Conservation (phyloP, 768 basidiomycete species). For the Lentinula edodes region DNA sequence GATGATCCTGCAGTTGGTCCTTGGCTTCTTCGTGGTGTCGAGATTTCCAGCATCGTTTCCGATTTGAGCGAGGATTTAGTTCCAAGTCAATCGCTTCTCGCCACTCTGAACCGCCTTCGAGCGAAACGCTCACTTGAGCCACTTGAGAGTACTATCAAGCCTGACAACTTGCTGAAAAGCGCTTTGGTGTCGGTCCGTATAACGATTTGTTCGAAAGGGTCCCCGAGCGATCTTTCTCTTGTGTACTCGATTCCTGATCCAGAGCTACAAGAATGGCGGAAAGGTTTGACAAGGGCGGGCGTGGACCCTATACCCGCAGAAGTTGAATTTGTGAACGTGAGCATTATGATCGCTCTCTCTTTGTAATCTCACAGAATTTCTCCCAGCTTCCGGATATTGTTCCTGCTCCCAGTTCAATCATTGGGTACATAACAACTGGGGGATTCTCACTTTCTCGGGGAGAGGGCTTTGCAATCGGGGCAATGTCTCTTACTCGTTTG, state of each 20-base stretch:
- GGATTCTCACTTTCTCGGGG: conserved; percentile 78
- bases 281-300: conserved; percentile 20
- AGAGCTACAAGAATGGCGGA: conserved; percentile 45
- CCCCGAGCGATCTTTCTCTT: conserved; percentile 67
- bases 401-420: conserved; percentile 39
- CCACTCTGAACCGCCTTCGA: conserved; percentile 56
- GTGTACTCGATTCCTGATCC: conserved; percentile 61
- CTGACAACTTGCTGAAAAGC: conserved; percentile 44
- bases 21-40: conserved; percentile 70
- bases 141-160: conserved; percentile 25
- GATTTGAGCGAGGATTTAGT: conserved; percentile 31
- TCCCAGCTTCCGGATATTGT: conserved; percentile 39
- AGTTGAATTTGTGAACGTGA: conserved; percentile 12
- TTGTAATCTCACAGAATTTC: background rate
- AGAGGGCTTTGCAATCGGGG: conserved; percentile 71
- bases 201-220: conserved; percentile 58
- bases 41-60: conserved; percentile 39
- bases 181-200: conserved; percentile 69
- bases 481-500: conserved; percentile 52
- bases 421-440: conserved; percentile 85
- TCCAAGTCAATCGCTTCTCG: conserved; percentile 38
- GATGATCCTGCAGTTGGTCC: conserved; percentile 23
- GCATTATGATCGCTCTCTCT: background rate
- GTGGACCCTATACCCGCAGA: conserved; percentile 22
- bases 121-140: conserved; percentile 43